Evolutionary conservation across 106 monocot genomes (phyloP).

Genomic region (Narthecium ossifragum): DNA sequence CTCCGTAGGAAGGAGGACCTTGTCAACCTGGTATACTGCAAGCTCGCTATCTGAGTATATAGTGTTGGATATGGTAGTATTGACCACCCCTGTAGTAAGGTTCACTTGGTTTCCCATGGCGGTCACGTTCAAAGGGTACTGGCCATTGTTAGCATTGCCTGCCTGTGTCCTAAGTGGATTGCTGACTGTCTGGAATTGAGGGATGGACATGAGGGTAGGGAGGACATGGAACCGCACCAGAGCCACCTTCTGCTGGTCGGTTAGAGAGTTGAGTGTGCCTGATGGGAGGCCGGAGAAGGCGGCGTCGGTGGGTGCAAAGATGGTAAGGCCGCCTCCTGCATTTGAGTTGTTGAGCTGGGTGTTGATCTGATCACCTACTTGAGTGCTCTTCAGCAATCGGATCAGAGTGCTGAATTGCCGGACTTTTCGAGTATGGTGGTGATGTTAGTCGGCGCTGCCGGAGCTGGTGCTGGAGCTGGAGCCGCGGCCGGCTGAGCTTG

Average conservation of each 20-base stretch:
- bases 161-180: slow-evolving; percentile 86
- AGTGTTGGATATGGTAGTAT: slow-evolving; percentile 53
- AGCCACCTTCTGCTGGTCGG: slow-evolving; percentile 69
- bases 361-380: slow-evolving; percentile 58
- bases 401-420: slow-evolving; percentile 65
- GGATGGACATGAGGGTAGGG: slow-evolving; percentile 18
- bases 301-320: slow-evolving; percentile 82
- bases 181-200: slow-evolving; percentile 78
- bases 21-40: slow-evolving; percentile 66
- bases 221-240: slow-evolving; percentile 79
- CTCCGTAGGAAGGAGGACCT: slow-evolving; percentile 57
- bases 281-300: slow-evolving; percentile 68
- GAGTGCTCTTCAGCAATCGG: slow-evolving; percentile 56
- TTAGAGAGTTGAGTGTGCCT: slow-evolving; percentile 80
- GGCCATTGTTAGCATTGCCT: slow-evolving; percentile 36
- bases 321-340: slow-evolving; percentile 36
- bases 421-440: slow-evolving; percentile 68
- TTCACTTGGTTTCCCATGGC: slow-evolving; percentile 59
- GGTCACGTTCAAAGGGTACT: slow-evolving; percentile 67
- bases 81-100: slow-evolving; percentile 68
- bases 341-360: slow-evolving; percentile 67
- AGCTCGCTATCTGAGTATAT: slow-evolving; percentile 51
- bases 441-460: slow-evolving; percentile 58
- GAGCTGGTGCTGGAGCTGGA: slow-evolving; percentile 44
- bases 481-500: slow-evolving; percentile 35